phyloP scores from a whole-genome alignment of 2,329 filamentous ascomycete genomes.

The Cercospora zeina region DNA sequence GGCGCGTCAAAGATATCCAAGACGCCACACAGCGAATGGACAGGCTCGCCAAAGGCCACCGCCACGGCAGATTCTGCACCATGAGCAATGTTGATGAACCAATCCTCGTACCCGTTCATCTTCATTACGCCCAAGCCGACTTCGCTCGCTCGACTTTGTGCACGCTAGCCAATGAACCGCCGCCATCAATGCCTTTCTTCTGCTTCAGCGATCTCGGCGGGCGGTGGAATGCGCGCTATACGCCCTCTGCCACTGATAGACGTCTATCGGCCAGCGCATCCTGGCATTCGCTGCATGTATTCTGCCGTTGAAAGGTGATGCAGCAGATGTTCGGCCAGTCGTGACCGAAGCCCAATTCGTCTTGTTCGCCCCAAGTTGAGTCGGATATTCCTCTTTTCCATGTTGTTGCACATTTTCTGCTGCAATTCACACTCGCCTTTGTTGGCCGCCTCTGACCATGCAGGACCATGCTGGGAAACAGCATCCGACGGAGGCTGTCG shows the following conservation, averaged over 20 bases:
- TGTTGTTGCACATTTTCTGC: background rate
- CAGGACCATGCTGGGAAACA: conserved; percentile 15
- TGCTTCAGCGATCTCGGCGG: conserved; percentile 21
- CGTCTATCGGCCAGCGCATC: conserved; percentile 18
- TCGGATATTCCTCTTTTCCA: conserved; percentile 4
- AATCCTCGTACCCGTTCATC: conserved; percentile 1
- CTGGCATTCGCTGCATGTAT: conserved; percentile 10
- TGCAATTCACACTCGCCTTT: background rate
- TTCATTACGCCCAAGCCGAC: conserved; percentile 9
- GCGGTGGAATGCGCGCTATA: conserved; percentile 14
- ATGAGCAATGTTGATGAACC: background rate
- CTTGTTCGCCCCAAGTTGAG: background rate
- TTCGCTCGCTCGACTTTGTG: conserved; percentile 11
- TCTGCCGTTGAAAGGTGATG: conserved; percentile 15
- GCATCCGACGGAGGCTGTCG: conserved; percentile 24
- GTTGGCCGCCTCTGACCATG: background rate
- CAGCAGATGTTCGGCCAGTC: conserved; percentile 15
- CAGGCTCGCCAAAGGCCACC: background rate
- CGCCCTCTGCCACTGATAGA: conserved; percentile 12
- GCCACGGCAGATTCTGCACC: conserved; percentile 9
- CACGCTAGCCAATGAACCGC: conserved; percentile 14
- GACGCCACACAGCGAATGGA: background rate
- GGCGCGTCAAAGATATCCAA: background rate
- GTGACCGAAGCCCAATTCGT: conserved; percentile 2
- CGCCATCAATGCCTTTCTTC: conserved; percentile 8